Evolutionary conservation across 2,329 filamentous ascomycete species (phyloP).

Genomic region (Stachybotrys elegans): DNA sequence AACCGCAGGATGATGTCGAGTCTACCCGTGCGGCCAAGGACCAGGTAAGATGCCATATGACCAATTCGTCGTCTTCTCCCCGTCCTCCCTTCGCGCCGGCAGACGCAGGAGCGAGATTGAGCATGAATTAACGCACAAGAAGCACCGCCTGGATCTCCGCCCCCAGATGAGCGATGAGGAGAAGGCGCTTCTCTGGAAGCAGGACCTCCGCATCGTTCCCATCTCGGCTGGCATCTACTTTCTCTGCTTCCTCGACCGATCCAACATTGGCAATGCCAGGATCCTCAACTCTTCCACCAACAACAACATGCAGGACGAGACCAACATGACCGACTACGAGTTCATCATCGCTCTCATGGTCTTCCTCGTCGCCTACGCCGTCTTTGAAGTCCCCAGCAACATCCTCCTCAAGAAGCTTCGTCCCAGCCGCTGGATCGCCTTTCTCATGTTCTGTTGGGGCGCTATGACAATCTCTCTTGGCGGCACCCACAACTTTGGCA

Average conservation of each 20-base stretch:
- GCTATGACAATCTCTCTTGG: conserved; percentile 63
- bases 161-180: conserved; percentile 22
- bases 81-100: no score
- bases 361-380: conserved; percentile 54
- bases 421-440: conserved; percentile 59
- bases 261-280: conserved; percentile 66
- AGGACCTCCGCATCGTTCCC: conserved; percentile 60
- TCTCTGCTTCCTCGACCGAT: conserved; percentile 62
- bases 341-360: conserved; percentile 56
- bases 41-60: no score
- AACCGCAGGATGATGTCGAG: no score
- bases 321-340: conserved; percentile 55
- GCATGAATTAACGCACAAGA: no score
- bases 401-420: conserved; percentile 60
- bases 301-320: conserved; percentile 58
- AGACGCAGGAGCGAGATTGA: no score
- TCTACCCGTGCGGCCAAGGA: no score
- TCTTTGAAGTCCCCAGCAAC: conserved; percentile 63
- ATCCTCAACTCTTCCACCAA: conserved; percentile 56
- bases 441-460: conserved; percentile 64
- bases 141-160: conserved; percentile 13
- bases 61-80: no score
- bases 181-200: conserved; percentile 45
- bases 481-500: conserved; percentile 54
- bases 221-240: conserved; percentile 60